Percentiles rank a stretch among this genome's conserved stretches.
These are phyloP conservation scores for Entonaema liquescens DNA, from an alignment of 495 filamentous ascomycete genomes.

Conservation along the genomic window DNA sequence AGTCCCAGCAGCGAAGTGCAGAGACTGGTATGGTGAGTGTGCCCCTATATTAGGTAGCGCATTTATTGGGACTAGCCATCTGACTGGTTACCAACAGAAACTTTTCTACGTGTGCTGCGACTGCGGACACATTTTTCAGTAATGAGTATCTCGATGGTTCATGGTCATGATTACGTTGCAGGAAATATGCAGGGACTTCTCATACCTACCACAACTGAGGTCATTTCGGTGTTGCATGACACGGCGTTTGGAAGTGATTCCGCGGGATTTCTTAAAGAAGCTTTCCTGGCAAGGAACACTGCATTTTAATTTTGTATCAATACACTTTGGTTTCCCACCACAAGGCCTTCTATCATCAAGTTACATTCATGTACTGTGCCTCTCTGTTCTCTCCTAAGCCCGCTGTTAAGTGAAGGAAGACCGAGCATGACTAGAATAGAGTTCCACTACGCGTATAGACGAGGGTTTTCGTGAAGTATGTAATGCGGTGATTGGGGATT, in stretches of 20 bases:
- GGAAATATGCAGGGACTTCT: conserved; percentile 32
- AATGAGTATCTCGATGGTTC: conserved; percentile 23
- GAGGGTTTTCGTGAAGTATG: background rate
- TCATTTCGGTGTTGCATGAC: conserved; percentile 32
- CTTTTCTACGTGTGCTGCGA: conserved; percentile 95
- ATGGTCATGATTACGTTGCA: conserved; percentile 23
- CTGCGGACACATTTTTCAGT: conserved; percentile 87
- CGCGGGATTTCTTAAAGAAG: background rate
- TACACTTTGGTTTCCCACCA: conserved; percentile 14
- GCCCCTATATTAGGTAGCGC: background rate
- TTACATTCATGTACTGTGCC: conserved; percentile 6
- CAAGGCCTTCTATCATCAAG: conserved; percentile 3
- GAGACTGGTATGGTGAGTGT: conserved; percentile 95
- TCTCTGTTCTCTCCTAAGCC: background rate
- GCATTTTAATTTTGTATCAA: conserved; percentile 12
- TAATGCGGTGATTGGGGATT: conserved; percentile 15
- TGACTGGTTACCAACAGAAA: conserved; percentile 69
- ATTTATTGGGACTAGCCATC: conserved; percentile 15
- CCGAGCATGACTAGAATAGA: background rate
- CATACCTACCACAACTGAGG: conserved; percentile 24
- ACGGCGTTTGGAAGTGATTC: conserved; percentile 38
- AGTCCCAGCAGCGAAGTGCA: conserved; percentile 93
- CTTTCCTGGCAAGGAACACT: background rate
- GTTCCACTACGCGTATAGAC: background rate
- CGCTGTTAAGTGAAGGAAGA: background rate